Evolutionary conservation across 345 rosid species (phyloP).

Genomic region (Aethionema arabicum): DNA sequence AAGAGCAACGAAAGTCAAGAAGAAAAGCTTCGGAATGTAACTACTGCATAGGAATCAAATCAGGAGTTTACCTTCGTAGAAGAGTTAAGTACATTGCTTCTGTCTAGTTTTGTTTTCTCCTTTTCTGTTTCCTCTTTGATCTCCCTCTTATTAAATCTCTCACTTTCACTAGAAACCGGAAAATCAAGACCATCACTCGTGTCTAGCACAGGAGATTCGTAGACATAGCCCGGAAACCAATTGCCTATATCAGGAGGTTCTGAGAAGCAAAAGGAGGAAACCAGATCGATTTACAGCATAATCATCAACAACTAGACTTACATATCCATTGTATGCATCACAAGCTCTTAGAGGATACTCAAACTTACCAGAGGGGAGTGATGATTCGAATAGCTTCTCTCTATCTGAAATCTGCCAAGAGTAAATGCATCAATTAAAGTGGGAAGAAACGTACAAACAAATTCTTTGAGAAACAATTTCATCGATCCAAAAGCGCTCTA

Average conservation of each 20-base stretch:
- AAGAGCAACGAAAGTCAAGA: slow-evolving; percentile 1
- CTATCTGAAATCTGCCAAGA: slow-evolving; percentile 37
- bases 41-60: background rate
- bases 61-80: slow-evolving; percentile 17
- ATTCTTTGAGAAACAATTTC: background rate
- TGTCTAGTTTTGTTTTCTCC: background rate
- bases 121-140: slow-evolving; percentile 18
- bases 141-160: slow-evolving; percentile 24
- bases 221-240: slow-evolving; percentile 64
- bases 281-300: background rate
- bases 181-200: slow-evolving; percentile 40
- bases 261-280: slow-evolving; percentile 30
- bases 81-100: slow-evolving; percentile 17
- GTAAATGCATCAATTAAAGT: background rate
- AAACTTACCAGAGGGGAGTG: slow-evolving; percentile 47
- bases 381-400: slow-evolving; percentile 25
- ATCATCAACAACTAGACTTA: slow-evolving; percentile 10
- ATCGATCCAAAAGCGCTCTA: background rate
- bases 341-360: background rate
- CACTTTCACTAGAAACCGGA: slow-evolving; percentile 33
- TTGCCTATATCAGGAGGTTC: slow-evolving; percentile 61
- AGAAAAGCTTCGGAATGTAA: background rate
- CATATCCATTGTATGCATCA: too few species aligned
- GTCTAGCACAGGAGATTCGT: slow-evolving; percentile 55
- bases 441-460: background rate